Percentiles rank a stretch among this genome's conserved stretches.
Evolutionary conservation across 164 flowering plant species (phyloP).

Genomic region (Vitis labrusca): DNA sequence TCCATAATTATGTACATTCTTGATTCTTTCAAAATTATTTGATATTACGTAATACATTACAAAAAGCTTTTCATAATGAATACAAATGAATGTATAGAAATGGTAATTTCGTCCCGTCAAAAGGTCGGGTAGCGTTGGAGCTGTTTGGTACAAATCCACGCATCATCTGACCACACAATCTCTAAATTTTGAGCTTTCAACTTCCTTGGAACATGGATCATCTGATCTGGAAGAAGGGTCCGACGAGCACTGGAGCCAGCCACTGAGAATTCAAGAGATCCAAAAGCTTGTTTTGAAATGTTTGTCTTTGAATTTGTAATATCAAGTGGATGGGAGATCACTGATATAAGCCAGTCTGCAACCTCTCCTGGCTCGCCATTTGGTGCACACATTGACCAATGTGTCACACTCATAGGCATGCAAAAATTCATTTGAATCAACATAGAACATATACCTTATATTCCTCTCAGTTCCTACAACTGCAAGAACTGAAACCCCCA

Average conservation of each 20-base stretch:
- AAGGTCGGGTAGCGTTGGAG: slow-evolving; percentile 36
- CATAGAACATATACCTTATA: slow-evolving; percentile 33
- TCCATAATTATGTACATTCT: too few species aligned
- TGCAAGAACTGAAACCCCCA: slow-evolving; percentile 12
- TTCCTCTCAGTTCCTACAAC: slow-evolving; percentile 37
- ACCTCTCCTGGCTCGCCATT: slow-evolving; percentile 41
- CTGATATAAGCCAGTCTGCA: slow-evolving; percentile 25
- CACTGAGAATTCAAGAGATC: slow-evolving; percentile 12
- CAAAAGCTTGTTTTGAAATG: slow-evolving; percentile 15
- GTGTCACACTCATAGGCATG: slow-evolving; percentile 4
- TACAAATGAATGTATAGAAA: slow-evolving; percentile 64
- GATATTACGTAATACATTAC: too few species aligned
- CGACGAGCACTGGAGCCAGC: background rate
- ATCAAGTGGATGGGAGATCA: slow-evolving; percentile 9
- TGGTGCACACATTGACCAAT: slow-evolving; percentile 12
- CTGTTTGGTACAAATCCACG: slow-evolving; percentile 33
- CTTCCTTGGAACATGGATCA: slow-evolving; percentile 29
- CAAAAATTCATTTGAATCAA: slow-evolving; percentile 23
- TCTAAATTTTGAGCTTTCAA: slow-evolving; percentile 21
- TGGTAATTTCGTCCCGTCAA: slow-evolving; percentile 17
- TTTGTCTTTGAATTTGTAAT: slow-evolving; percentile 14
- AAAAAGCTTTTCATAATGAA: slow-evolving; percentile 36
- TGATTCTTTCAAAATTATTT: too few species aligned
- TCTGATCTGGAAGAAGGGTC: slow-evolving; percentile 18
- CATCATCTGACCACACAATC: slow-evolving; percentile 30